Percentiles rank a stretch among this genome's conserved stretches.
Conservation (phyloP, 1,139 yeast genomes). For the Taphrina sp. region DNA sequence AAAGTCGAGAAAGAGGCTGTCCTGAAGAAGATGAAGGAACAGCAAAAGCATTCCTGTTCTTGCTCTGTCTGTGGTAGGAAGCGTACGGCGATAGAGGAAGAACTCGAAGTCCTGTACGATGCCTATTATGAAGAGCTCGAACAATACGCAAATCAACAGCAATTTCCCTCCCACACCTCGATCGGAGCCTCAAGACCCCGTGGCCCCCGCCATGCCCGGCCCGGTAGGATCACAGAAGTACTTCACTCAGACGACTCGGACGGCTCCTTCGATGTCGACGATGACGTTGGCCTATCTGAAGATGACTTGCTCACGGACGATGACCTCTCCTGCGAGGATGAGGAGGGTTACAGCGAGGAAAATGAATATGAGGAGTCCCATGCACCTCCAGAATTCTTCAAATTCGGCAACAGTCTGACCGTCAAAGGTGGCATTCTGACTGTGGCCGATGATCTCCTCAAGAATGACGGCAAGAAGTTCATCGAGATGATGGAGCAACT, state of each 20-base stretch:
- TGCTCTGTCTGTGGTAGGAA: slow-evolving; percentile 82
- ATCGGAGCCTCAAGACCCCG: slow-evolving; percentile 11
- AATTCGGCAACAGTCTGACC: slow-evolving; percentile 45
- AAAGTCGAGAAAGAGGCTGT: slow-evolving; percentile 70
- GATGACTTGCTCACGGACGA: slow-evolving; percentile 31
- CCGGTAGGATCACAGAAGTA: slow-evolving; percentile 26
- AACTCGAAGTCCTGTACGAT: slow-evolving; percentile 70
- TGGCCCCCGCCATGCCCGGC: slow-evolving; percentile 27
- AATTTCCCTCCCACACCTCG: slow-evolving; percentile 32
- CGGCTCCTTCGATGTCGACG: slow-evolving; percentile 37
- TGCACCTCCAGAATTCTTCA: slow-evolving; percentile 42
- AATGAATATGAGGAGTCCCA: slow-evolving; percentile 36
- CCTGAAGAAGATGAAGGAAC: slow-evolving; percentile 60
- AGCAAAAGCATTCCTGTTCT: slow-evolving; percentile 58
- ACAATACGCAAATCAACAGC: slow-evolving; percentile 41
- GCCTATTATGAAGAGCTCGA: slow-evolving; percentile 50
- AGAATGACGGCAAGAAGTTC: slow-evolving; percentile 71
- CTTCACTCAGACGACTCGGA: slow-evolving; percentile 26
- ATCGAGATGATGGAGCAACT: slow-evolving; percentile 74
- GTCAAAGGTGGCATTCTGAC: slow-evolving; percentile 52
- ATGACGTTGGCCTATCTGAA: slow-evolving; percentile 29
- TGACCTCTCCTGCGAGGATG: slow-evolving; percentile 28
- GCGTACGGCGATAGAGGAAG: slow-evolving; percentile 67
- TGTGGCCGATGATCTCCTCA: slow-evolving; percentile 74
- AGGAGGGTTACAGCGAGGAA: slow-evolving; percentile 2